Evolutionary conservation across 1,139 yeast genomes (phyloP), one percentile per base, ranked within the genome.

Genomic region (Eremothecium gossypii): DNA sequence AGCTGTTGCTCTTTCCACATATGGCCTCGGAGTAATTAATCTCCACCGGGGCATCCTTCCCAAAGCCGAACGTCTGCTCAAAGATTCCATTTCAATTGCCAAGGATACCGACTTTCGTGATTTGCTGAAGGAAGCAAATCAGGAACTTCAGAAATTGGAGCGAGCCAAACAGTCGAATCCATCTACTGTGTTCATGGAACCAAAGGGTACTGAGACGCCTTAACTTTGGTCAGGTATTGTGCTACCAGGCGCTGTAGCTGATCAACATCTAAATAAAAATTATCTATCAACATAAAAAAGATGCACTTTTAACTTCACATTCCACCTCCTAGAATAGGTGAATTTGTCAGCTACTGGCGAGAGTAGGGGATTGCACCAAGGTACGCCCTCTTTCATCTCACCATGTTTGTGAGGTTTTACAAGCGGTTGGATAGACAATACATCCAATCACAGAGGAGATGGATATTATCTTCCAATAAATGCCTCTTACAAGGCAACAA

Each of bases 11-110:
- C 67, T 86, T 55, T 77, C 95, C 0, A 78, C 86, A 0, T 89
- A 85, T 56, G 94, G 95, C 0, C 67, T 85, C 33, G 97, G 96
- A 0, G 94, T 87, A 4, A 72, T 85, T 11, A 72, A 77, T 39
- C 63, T 83, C 13, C 87, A 84, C 55, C 53, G 70, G 20, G 61
- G 62, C 2, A 44, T 46, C 4, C 38, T 53, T 3, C 47, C 50
- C 1, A 67, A 70, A 47, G 87, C 95, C 0, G 77, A 76, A 49
- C 68, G 78, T 30, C 64, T 75, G 28, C 66, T 87, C 37, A 68
- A 83, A 14, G 91, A 83, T 58, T 77, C 95, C 0, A 70, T 87
- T 36, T 71, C 80, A 12, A 67, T 87, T 48, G 87, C 94, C 1
- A 73, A 73, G 51, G 79, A 78, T 10, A 73, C 84, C 49, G 81